Evolutionary conservation across 1,284 basidiomycete species (phyloP).

Genomic region (Coriolopsis trogii): DNA sequence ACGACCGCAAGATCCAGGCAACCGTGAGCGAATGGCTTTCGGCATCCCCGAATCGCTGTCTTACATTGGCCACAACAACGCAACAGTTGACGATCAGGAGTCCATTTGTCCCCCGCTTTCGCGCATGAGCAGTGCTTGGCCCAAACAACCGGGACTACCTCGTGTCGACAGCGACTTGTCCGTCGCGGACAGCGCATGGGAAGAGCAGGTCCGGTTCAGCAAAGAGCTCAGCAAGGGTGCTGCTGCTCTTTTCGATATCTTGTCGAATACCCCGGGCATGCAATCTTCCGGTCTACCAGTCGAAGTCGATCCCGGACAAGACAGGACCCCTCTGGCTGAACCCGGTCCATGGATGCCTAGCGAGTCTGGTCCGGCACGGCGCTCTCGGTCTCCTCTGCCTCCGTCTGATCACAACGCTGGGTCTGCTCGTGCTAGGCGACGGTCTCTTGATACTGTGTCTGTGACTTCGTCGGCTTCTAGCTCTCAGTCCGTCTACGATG

Average conservation of each 20-base stretch:
- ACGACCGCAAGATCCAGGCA: conserved; percentile 9
- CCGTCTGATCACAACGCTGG: background rate
- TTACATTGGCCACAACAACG: conserved; percentile 28
- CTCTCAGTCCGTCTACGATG: conserved; percentile 30
- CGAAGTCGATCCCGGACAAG: conserved; percentile 1
- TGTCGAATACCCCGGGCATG: conserved; percentile 30
- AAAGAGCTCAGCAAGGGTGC: conserved; percentile 52
- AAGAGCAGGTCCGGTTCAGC: conserved; percentile 26
- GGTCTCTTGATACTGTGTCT: conserved; percentile 15
- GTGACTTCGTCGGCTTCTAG: conserved; percentile 23
- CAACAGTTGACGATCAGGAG: conserved; percentile 35
- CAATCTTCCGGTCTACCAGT: too few relatives aligned
- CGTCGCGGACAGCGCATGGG: conserved; percentile 41
- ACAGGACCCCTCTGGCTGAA: conserved; percentile 13
- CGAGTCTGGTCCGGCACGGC: too few relatives aligned
- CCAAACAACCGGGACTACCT: conserved; percentile 32
- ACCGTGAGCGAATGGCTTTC: conserved; percentile 32
- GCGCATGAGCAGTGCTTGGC: conserved; percentile 30
- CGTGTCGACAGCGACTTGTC: conserved; percentile 50
- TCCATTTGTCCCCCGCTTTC: conserved; percentile 45
- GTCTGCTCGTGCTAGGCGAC: background rate
- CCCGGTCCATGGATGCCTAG: conserved; percentile 3
- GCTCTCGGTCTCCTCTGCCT: background rate
- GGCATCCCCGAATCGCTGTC: conserved; percentile 39
- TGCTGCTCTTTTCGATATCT: conserved; percentile 52